Evolutionary conservation across 2,329 filamentous ascomycete genomes (phyloP).

Genomic region (Xylaria sp.): DNA sequence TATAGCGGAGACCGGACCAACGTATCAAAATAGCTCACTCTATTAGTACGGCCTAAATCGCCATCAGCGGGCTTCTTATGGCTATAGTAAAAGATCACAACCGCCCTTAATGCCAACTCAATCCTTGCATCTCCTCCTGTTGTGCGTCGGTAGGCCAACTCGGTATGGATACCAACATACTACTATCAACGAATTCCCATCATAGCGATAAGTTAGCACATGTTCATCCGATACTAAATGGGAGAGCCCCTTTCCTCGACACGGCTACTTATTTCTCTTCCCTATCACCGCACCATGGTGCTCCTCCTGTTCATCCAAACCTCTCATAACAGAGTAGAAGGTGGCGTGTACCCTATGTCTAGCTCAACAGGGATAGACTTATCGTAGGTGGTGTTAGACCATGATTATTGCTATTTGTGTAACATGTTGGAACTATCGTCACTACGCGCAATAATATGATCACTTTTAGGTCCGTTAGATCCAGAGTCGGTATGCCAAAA

Average conservation of each 20-base stretch:
- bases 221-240: not conserved
- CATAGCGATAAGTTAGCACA: not conserved
- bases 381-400: not conserved
- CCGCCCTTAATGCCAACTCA: not conserved
- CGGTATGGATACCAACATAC: not conserved
- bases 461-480: not conserved
- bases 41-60: not conserved
- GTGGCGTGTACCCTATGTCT: not conserved
- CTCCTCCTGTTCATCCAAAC: not conserved
- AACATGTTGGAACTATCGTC: not conserved
- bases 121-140: not conserved
- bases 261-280: not conserved
- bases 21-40: not conserved
- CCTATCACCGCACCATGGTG: not conserved
- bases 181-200: not conserved
- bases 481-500: slow-evolving; percentile 6
- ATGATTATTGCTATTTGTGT: not conserved
- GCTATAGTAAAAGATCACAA: slow-evolving; percentile 2
- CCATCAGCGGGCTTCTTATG: not conserved
- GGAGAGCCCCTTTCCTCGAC: not conserved
- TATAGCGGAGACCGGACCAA: not conserved
- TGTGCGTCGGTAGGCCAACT: not conserved
- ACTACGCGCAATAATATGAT: not conserved
- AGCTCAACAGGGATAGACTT: not conserved
- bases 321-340: not conserved